phyloP scores from a whole-genome alignment of 148 eudicot genomes.

The Oxyria digyna region DNA sequence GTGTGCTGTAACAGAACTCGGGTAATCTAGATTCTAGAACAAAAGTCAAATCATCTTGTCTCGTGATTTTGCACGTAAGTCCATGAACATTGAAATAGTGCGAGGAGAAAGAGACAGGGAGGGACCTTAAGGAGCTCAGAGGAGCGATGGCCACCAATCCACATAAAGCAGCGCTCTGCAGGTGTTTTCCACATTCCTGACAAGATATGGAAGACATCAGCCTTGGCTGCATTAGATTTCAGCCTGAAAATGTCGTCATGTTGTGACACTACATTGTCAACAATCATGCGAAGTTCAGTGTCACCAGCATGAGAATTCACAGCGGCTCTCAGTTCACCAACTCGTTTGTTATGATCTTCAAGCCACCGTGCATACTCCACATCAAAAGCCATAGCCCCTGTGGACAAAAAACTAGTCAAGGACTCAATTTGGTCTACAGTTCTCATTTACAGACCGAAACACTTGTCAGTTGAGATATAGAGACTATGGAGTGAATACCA shows the following conservation, averaged over 20 bases:
- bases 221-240: constrained; percentile 74
- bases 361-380: constrained; percentile 83
- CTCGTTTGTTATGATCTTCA: constrained; percentile 66
- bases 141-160: constrained; percentile 95
- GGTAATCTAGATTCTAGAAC: background rate
- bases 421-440: background rate
- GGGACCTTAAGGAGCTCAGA: constrained; percentile 85
- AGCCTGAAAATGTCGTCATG: constrained; percentile 71
- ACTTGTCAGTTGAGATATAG: background rate
- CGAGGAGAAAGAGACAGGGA: background rate
- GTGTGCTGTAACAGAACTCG: background rate
- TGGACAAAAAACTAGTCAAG: background rate
- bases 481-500: constrained; percentile 29
- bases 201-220: constrained; percentile 83
- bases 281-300: constrained; percentile 60
- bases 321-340: constrained; percentile 71
- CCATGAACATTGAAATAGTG: background rate
- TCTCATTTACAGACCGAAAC: background rate
- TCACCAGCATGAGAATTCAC: constrained; percentile 87
- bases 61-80: background rate
- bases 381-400: constrained; percentile 92
- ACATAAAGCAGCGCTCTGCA: constrained; percentile 93
- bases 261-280: constrained; percentile 52
- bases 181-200: constrained; percentile 99
- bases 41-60: background rate